Evolutionary conservation across 352 stramenopile genomes (phyloP).

Genomic region (Pythium sp.): DNA sequence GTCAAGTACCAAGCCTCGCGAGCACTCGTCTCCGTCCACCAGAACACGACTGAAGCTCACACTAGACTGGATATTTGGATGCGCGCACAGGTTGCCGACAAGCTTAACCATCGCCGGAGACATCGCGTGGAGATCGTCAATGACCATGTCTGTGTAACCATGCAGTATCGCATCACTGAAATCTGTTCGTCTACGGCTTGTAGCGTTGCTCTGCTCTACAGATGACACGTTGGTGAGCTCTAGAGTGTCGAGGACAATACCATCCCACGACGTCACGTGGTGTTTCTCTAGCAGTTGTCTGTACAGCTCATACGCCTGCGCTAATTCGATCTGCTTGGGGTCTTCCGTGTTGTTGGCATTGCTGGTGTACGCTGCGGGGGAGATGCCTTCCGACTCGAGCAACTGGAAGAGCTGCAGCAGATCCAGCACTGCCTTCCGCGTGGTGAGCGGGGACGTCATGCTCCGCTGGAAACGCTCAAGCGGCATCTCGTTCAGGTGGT

Average conservation of each 20-base stretch:
- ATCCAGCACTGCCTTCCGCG: conserved; percentile 52
- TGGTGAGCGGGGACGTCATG: conserved; percentile 48
- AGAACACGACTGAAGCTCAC: conserved; percentile 53
- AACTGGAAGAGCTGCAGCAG: conserved; percentile 68
- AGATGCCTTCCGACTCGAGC: conserved; percentile 59
- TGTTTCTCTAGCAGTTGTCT: conserved; percentile 49
- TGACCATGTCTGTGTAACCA: conserved; percentile 59
- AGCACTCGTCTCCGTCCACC: conserved; percentile 27
- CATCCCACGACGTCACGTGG: conserved; percentile 64
- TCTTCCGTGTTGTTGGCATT: conserved; percentile 21
- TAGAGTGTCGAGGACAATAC: conserved; percentile 55
- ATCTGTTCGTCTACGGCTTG: conserved; percentile 7
- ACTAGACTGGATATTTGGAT: conserved; percentile 44
- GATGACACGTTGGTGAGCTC: conserved; percentile 14
- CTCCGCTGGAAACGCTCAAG: conserved; percentile 32
- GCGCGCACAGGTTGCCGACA: conserved; percentile 34
- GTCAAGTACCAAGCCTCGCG: conserved; percentile 35
- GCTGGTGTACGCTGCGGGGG: conserved; percentile 34
- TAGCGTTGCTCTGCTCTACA: conserved; percentile 13
- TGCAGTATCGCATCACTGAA: conserved; percentile 38
- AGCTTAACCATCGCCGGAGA: conserved; percentile 64
- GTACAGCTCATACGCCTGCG: conserved; percentile 50
- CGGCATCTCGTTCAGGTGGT: conserved; percentile 41
- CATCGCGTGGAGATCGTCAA: conserved; percentile 69
- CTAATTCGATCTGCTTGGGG: conserved; percentile 31